Evolutionary conservation across 1,284 basidiomycete genomes (phyloP), one percentile per base, ranked within the genome.

Genomic region (Agroathelia rolfsii): DNA sequence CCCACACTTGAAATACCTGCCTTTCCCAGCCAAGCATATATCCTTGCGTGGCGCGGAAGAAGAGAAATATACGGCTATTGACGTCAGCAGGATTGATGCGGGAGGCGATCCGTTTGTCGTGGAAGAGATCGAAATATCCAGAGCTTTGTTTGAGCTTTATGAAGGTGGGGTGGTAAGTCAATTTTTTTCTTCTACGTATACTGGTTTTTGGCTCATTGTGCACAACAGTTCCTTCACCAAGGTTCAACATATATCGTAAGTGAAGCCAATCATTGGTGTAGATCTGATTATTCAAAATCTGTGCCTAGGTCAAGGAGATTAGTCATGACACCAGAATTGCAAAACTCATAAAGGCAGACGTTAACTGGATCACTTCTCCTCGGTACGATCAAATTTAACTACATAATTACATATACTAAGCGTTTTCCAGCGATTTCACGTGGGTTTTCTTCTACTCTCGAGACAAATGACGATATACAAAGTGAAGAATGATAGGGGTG

Each of bases 111-210:
- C 68, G 2, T 63, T 56, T 26, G 64, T 88, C 15, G 51, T 94
- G 16, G 89, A 94, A 56, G 86, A 93, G 50, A 65, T 92, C n/a
- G 89, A 94, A 55, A 55, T 80, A 22, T 87, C 84, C 16, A 63
- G 89, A 16, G 86, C 87, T 0, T 62, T 92, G 40, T 93, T 92
- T 41, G 88, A 93, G 53, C 63, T 87, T 16, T 80, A 84, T 44
- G 76, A 84, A 54, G 81, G 80, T n/a, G 79, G 70, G 7, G 72
- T 84, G 43, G 80, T 81, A 52, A 32, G 72, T 61, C 7, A 6
- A 7, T 30, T 20, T 23, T 17, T 11, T 13, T 37, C 11, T 28
- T 20, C 31, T 28, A 12, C 15, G 9, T 24, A 12, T 16, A 22
- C 14, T 4, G 15, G 17, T 11, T 24, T 12, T 20, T 14, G 12